These are phyloP conservation scores for Dictyostelium firmibasis DNA, from an alignment of 78 protist species.

Conservation along the genomic window DNA sequence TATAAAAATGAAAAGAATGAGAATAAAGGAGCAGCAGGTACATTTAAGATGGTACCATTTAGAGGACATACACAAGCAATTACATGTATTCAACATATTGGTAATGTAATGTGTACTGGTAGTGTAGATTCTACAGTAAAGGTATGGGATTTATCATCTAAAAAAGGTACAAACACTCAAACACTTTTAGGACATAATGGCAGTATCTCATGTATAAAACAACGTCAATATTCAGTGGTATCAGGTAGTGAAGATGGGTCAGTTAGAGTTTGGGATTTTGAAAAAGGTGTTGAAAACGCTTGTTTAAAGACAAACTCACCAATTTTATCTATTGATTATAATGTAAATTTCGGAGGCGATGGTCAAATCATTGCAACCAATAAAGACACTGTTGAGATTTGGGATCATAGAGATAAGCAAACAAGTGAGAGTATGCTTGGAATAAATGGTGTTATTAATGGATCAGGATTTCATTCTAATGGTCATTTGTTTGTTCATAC, in stretches of 20 bases:
- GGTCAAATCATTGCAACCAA: background rate
- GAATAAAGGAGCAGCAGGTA: constrained; percentile 54
- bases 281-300: background rate
- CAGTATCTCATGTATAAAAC: background rate
- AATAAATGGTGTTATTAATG: background rate
- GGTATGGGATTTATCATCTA: constrained; percentile 63
- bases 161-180: constrained; percentile 6
- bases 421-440: background rate
- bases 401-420: constrained; percentile 10
- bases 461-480: background rate
- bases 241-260: constrained; percentile 36
- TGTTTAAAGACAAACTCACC: background rate
- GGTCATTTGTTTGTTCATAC: constrained; percentile 2
- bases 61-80: constrained; percentile 61
- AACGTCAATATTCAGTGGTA: background rate
- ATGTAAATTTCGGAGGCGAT: background rate
- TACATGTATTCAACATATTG: constrained; percentile 20
- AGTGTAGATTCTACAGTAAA: constrained; percentile 14
- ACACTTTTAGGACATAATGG: constrained; percentile 24
- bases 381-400: background rate
- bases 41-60: constrained; percentile 66
- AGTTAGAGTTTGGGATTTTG: constrained; percentile 41
- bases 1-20: background rate
- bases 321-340: constrained; percentile 9
- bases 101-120: constrained; percentile 60